Evolutionary conservation across 129 eudicot species (phyloP).

Genomic region (Deinandra increscens): DNA sequence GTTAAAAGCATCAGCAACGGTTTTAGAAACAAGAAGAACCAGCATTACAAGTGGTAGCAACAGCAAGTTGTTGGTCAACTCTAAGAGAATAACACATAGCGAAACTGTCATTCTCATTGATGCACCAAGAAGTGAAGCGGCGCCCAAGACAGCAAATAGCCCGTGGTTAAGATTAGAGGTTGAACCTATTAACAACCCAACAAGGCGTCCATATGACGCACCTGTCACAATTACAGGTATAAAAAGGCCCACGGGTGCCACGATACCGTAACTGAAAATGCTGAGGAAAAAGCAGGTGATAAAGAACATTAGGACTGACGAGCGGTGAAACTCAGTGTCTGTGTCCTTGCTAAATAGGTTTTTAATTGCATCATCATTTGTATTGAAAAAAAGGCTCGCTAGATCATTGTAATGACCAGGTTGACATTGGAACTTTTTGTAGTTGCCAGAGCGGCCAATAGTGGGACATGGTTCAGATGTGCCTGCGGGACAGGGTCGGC

Average conservation of each 20-base stretch:
- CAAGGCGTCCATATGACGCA: constrained; percentile 82
- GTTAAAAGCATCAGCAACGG: constrained; percentile 80
- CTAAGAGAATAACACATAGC: constrained; percentile 74
- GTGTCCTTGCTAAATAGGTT: constrained; percentile 79
- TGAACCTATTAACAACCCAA: constrained; percentile 68
- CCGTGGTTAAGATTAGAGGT: constrained; percentile 73
- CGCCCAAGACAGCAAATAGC: constrained; percentile 81
- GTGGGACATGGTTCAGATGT: constrained; percentile 85
- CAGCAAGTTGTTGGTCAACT: constrained; percentile 70
- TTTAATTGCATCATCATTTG: constrained; percentile 88
- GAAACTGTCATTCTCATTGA: constrained; percentile 96
- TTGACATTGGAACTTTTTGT: constrained; percentile 81
- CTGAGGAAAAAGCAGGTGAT: constrained; percentile 74
- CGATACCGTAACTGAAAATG: constrained; percentile 79
- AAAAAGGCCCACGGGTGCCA: constrained; percentile 83
- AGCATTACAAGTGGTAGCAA: constrained; percentile 75
- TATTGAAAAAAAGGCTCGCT: constrained; percentile 87
- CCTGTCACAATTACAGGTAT: constrained; percentile 90
- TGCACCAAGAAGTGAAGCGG: constrained; percentile 93
- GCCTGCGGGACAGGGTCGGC: constrained; percentile 73
- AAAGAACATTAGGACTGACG: constrained; percentile 68
- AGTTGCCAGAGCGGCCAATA: constrained; percentile 86
- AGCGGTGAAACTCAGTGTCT: constrained; percentile 61
- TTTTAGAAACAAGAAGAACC: constrained; percentile 84
- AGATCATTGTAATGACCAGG: constrained; percentile 85